Evolutionary conservation across 2,329 filamentous ascomycete genomes (phyloP), one percentile per base, ranked within the genome.

Genomic region (Aphanoascus verrucosus): DNA sequence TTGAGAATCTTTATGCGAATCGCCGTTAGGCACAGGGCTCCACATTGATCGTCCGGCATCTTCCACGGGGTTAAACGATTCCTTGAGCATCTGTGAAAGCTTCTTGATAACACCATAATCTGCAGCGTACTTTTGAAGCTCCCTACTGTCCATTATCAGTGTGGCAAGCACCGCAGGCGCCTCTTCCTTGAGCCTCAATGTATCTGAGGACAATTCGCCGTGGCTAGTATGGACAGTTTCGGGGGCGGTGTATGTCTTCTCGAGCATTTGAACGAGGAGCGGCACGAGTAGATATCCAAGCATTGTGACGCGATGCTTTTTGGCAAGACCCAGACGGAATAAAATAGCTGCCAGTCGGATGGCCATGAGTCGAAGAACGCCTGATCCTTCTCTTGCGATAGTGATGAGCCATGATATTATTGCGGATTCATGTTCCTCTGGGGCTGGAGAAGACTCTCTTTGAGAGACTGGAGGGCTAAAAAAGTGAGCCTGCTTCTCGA

Each of bases 41-140:
- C 82, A 84, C 62, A 81, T 75, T 1, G 75, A 73, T 47, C 70
- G 71, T 17, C 69, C 63, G n/a, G 61, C 67, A 28, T 78, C 72
- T 1, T 72, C 63, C 3, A 80, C 70, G 8, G 77, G 75, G 57
- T 85, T 83, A 60, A 85, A 86, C 0, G 81, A 80, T 61, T 78
- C 76, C 63, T 85, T 85, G 19, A 87, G 68, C 55, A 85, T 74
- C 52, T 80, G 76, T 12, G 82, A 79, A 14, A 87, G 72, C 51
- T 77, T 76, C 51, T 78, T 79, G 51, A 86, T 76, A 9, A 80
- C 78, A 52, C 74, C 75, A 44, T 80, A 80, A 56, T 96, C 87
- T 42, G 84, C 84, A 0, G 89, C 88, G 37, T 88, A 83, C 61
- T 84, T 86, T 68, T 97, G 91, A 51, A 97, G 75, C 55, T 80